Evolutionary conservation across 306 rosid genomes (phyloP).

Genomic region (Mimosa bimucronata): DNA sequence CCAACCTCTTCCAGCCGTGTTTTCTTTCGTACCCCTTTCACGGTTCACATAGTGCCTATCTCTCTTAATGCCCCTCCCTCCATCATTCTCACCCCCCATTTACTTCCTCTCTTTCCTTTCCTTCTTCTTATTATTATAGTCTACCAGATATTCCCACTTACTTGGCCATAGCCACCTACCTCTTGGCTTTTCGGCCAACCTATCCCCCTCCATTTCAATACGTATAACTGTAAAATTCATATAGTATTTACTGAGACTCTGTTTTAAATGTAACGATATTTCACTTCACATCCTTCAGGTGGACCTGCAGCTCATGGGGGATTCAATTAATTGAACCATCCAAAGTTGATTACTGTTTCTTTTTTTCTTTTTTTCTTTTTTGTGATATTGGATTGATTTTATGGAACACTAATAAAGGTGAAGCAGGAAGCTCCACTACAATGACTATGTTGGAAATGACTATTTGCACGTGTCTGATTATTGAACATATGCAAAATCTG

Average conservation of each 20-base stretch:
- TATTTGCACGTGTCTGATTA: neutral
- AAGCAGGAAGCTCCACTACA: neutral
- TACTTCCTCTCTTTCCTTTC: too few species aligned
- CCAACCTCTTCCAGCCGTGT: slow-evolving; percentile 46
- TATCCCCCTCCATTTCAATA: neutral
- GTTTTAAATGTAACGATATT: neutral
- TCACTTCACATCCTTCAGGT: neutral
- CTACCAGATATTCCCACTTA: too few species aligned
- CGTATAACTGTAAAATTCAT: too few species aligned
- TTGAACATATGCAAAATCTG: neutral
- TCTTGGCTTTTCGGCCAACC: neutral
- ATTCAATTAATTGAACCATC: neutral
- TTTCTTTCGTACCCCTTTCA: slow-evolving; percentile 22
- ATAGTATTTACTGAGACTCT: neutral
- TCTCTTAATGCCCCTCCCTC: neutral
- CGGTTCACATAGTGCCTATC: neutral
- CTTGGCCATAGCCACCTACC: neutral
- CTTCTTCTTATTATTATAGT: too few species aligned
- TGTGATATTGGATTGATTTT: too few species aligned
- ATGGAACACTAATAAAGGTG: neutral
- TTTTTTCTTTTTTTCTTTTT: neutral
- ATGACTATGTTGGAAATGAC: neutral
- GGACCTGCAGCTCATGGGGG: neutral
- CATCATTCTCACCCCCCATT: neutral
- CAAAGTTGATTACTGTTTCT: neutral